Evolutionary conservation across 768 basidiomycete species (phyloP).

Genomic region (Auricularia auricula-judae): DNA sequence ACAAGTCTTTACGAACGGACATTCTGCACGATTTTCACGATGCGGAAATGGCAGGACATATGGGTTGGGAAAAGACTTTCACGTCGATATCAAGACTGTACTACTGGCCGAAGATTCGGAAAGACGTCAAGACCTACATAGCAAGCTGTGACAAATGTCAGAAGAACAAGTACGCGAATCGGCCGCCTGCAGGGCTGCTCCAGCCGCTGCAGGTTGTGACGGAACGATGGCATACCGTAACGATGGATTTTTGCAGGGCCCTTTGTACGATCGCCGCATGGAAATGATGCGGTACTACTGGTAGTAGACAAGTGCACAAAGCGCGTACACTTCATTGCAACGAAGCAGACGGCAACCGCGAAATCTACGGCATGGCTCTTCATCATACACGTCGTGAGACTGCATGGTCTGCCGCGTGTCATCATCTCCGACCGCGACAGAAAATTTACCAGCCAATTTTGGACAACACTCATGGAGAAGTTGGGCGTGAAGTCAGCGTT

Average conservation of each 20-base stretch:
- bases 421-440: conserved; percentile 1
- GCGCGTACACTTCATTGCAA: conserved; percentile 15
- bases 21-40: conserved; percentile 15
- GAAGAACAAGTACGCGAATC: conserved; percentile 4
- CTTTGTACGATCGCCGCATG: conserved; percentile 11
- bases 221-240: conserved; percentile 14
- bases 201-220: conserved; percentile 5
- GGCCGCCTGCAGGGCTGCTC: conserved; percentile 4
- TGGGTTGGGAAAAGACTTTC: conserved; percentile 11
- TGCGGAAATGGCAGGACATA: conserved; percentile 9
- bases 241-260: conserved; percentile 16
- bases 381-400: neutral
- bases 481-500: neutral
- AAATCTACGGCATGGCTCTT: neutral
- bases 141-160: conserved; percentile 16
- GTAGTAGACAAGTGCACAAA: conserved; percentile 6
- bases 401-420: neutral
- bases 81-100: conserved; percentile 10
- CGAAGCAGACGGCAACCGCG: neutral
- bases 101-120: conserved; percentile 15
- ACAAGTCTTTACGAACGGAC: neutral
- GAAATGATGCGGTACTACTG: neutral
- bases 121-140: conserved; percentile 18
- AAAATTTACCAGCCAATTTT: neutral
- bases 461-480: neutral